These are phyloP conservation scores for Aspergillus campestris DNA, from an alignment of 495 filamentous ascomycete species.

Conservation along the genomic window DNA sequence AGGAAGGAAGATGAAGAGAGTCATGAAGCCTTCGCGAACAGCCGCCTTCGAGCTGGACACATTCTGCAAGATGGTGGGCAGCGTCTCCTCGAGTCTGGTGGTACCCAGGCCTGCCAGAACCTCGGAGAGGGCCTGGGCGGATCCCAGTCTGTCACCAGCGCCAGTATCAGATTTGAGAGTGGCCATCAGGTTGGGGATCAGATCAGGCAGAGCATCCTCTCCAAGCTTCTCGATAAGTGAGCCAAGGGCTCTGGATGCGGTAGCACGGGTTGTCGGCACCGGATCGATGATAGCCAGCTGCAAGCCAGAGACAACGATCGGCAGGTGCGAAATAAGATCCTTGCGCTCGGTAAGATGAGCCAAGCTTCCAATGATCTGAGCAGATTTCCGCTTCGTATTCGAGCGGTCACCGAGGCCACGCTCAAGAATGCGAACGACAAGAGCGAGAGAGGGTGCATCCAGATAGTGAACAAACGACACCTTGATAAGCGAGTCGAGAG, in stretches of 20 bases:
- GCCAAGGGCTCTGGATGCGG: slow-evolving; percentile 89
- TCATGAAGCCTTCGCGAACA: slow-evolving; percentile 98
- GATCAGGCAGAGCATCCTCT: slow-evolving; percentile 91
- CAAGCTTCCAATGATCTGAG: slow-evolving; percentile 94
- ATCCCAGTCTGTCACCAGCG: slow-evolving; percentile 89
- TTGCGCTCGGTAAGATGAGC: slow-evolving; percentile 95
- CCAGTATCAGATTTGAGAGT: slow-evolving; percentile 96
- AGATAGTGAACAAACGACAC: slow-evolving; percentile 93
- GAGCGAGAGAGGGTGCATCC: slow-evolving; percentile 87
- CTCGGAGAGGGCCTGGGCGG: slow-evolving; percentile 93
- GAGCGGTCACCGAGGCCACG: slow-evolving; percentile 85
- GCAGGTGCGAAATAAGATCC: slow-evolving; percentile 84
- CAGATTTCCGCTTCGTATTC: slow-evolving; percentile 86
- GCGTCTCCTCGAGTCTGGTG: slow-evolving; percentile 82
- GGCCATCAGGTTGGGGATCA: slow-evolving; percentile 94
- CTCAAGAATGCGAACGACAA: slow-evolving; percentile 91
- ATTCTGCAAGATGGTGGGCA: slow-evolving; percentile 95
- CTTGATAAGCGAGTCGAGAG: slow-evolving; percentile 88
- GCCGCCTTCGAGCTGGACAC: slow-evolving; percentile 83
- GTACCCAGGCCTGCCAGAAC: slow-evolving; percentile 94
- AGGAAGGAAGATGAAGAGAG: slow-evolving; percentile 95
- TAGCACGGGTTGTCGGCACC: slow-evolving; percentile 93
- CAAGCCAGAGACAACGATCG: slow-evolving; percentile 84
- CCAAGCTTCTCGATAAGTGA: slow-evolving; percentile 95
- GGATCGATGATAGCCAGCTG: slow-evolving; percentile 87